Evolutionary conservation across 2,329 filamentous ascomycete species (phyloP).

Genomic region (Colletotrichum sp.): DNA sequence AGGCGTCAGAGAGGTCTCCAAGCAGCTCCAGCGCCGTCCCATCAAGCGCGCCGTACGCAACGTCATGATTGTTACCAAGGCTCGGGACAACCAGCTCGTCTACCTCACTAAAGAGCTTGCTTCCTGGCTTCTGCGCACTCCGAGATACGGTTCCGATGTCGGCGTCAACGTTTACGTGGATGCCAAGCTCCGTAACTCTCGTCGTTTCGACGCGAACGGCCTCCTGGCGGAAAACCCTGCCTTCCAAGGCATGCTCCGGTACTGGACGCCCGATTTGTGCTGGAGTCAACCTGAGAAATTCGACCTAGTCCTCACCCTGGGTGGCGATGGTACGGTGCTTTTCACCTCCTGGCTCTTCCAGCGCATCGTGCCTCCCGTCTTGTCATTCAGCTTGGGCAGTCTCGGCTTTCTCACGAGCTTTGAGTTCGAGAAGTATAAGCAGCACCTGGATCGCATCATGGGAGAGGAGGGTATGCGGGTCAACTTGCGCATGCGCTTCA

Average conservation of each 20-base stretch:
- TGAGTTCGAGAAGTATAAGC: constrained; percentile 85
- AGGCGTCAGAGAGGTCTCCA: constrained; percentile 92
- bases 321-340: constrained; percentile 85
- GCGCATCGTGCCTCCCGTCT: constrained; percentile 81
- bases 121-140: constrained; percentile 86
- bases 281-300: constrained; percentile 94
- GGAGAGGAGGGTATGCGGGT: constrained; percentile 95
- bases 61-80: constrained; percentile 99
- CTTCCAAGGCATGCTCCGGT: constrained; percentile 85
- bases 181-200: constrained; percentile 86
- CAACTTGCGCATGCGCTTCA: constrained; percentile 98
- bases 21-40: constrained; percentile 89
- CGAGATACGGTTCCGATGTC: constrained; percentile 86
- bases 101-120: constrained; percentile 86
- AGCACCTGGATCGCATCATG: constrained; percentile 88
- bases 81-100: constrained; percentile 92
- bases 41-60: constrained; percentile 91
- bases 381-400: constrained; percentile 84
- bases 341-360: constrained; percentile 95
- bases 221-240: constrained; percentile 76
- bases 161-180: constrained; percentile 99
- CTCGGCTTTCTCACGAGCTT: constrained; percentile 90
- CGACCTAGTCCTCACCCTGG: constrained; percentile 88
- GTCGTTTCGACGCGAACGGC: constrained; percentile 80
- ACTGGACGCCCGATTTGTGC: constrained; percentile 96